A percentile compares a stretch with the other conserved stretches of the same genome.
Evolutionary conservation across 441 rosid species (phyloP).

Genomic region (Omphalea diandra): DNA sequence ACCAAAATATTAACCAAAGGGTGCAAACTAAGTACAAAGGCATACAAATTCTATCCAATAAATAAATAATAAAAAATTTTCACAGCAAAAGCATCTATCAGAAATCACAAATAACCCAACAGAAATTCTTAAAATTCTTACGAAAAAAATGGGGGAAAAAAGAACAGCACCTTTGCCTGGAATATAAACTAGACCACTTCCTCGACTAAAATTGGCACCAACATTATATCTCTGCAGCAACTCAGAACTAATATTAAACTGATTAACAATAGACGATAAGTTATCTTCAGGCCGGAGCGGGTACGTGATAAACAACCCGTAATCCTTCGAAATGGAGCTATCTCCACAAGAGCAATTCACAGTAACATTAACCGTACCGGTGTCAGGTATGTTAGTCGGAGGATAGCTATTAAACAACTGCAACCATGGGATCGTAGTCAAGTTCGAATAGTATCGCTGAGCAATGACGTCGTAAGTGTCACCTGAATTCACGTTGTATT

Average conservation of each 20-base stretch:
- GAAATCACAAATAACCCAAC: not conserved
- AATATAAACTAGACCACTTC: constrained; percentile 50
- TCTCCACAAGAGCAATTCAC: constrained; percentile 71
- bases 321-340: constrained; percentile 34
- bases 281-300: constrained; percentile 50
- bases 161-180: constrained; percentile 45
- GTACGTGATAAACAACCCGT: constrained; percentile 54
- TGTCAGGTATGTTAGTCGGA: constrained; percentile 35
- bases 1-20: not conserved
- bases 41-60: not conserved
- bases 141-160: not conserved
- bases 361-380: constrained; percentile 41
- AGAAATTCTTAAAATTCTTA: constrained; percentile 2
- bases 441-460: constrained; percentile 29
- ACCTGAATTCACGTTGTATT: constrained; percentile 16
- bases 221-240: constrained; percentile 47
- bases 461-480: constrained; percentile 42
- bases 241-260: constrained; percentile 24
- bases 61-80: not conserved
- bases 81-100: not conserved
- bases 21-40: constrained; percentile 2
- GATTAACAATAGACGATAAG: constrained; percentile 31
- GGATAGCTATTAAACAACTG: constrained; percentile 30
- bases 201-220: constrained; percentile 40
- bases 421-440: constrained; percentile 42